Evolutionary conservation across 2,329 filamentous ascomycete genomes (phyloP), one percentile per base, ranked within the genome.

Genomic region (Dothiorella sarmentorum): DNA sequence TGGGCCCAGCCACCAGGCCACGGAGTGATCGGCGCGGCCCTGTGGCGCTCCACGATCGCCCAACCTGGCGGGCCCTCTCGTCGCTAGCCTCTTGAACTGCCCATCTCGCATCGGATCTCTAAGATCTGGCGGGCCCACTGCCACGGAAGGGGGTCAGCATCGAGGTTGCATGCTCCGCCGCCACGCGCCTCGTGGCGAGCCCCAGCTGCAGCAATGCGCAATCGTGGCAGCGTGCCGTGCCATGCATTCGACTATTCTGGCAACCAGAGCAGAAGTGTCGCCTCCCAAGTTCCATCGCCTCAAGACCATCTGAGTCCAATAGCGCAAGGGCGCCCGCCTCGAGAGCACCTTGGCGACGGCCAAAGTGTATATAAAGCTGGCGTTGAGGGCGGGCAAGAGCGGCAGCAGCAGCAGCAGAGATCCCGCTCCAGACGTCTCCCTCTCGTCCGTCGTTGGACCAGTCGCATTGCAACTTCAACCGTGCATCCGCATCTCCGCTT

Each of bases 91-190:
- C 27, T 33, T 22, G 52, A 56, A 56, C 56, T 43, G 27, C 37
- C 55, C 56, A 58, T 55, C 57, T 59, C 40, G 57, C 57, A 59
- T 45, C 45, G 38, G 38, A 42, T 51, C 31, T 42, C 38, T 58
- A 7, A 45, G 57, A 59, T 59, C 57, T 59, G 56, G 40, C 33
- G 37, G 49, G 49, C 57, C 57, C 57, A 40, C 57, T 53, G 45
- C 57, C 57, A 47, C 49, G 57, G 57, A 38, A 59, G 57, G 38
- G 47, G 47, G 57, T 37, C 57, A 49, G 47, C 35, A 55, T 43
- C 45, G 57, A 59, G 47, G 57, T 58, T 58, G 56, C 56, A 58
- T 24, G 56, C 56, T 58, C 56, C 40, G 38, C n/a, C 47, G 57
- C 57, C 57, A 59, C 57, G 43, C 38, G 57, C 49, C 57, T 59